A percentile compares a stretch with the other conserved stretches of the same genome.
These are phyloP conservation scores for Ustilago esculenta DNA, from an alignment of 1,284 basidiomycete species.

Conservation along the genomic window DNA sequence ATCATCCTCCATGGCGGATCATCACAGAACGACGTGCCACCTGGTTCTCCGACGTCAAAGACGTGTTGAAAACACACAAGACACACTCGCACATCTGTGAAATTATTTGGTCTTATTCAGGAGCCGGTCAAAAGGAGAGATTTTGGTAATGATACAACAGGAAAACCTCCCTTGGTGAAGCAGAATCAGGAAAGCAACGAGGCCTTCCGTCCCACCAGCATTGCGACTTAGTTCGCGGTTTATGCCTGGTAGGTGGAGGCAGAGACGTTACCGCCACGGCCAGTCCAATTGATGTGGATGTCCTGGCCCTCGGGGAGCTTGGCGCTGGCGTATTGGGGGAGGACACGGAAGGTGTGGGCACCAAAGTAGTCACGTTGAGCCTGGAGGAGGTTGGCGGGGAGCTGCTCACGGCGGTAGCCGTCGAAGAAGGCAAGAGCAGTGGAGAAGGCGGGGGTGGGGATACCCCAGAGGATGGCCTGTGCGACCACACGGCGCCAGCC, in stretches of 20 bases:
- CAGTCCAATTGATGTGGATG: conserved; percentile 77
- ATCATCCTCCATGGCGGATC: too few relatives aligned
- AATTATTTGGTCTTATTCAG: conserved; percentile 11
- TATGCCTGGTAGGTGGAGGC: conserved; percentile 91
- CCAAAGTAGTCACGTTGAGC: conserved; percentile 77
- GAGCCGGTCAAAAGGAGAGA: conserved; percentile 8
- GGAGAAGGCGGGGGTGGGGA: conserved; percentile 93
- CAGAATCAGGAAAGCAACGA: neutral
- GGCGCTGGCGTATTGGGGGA: conserved; percentile 60
- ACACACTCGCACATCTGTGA: neutral
- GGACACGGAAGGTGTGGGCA: conserved; percentile 53
- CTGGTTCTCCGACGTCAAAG: too few relatives aligned
- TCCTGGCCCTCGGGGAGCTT: conserved; percentile 78
- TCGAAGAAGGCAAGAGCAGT: conserved; percentile 99
- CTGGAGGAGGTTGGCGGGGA: conserved; percentile 92
- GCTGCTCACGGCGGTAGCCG: conserved; percentile 85
- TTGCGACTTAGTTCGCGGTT: conserved; percentile 45
- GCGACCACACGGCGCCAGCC: conserved; percentile 98
- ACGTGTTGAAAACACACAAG: neutral
- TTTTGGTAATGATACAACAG: conserved; percentile 5
- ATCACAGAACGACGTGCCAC: too few relatives aligned
- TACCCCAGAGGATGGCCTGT: conserved; percentile 96
- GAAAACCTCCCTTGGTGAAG: conserved; percentile 7
- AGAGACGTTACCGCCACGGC: conserved; percentile 91
- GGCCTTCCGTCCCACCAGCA: neutral